Conservation (phyloP, 2,329 filamentous ascomycete genomes). For the Monosporascus sp. region DNA sequence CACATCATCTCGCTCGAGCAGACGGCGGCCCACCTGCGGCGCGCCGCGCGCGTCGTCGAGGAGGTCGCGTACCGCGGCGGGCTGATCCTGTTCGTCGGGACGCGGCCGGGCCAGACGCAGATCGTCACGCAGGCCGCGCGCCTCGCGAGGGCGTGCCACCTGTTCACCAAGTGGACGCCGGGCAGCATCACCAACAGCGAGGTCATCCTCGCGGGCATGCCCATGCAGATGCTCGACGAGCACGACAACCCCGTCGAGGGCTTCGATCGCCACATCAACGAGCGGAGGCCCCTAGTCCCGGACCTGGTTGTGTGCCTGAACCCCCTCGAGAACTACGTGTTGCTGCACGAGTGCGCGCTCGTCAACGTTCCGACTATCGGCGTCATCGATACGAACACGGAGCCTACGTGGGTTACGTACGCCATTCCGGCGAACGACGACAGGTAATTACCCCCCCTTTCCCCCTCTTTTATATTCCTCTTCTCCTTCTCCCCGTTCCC, state of each 20-base stretch:
- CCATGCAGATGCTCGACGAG: conserved; percentile 71
- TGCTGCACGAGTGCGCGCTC: conserved; percentile 86
- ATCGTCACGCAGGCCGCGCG: conserved; percentile 77
- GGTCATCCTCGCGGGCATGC: conserved; percentile 70
- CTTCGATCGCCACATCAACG: conserved; percentile 60
- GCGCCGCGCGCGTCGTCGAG: conserved; percentile 86
- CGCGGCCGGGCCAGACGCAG: conserved; percentile 72
- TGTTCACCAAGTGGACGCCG: conserved; percentile 91
- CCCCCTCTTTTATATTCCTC: background rate
- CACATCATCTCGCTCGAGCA: conserved; percentile 91
- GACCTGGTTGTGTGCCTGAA: conserved; percentile 92
- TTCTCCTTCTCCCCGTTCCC: background rate
- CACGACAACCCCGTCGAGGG: conserved; percentile 56
- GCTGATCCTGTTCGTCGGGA: conserved; percentile 86
- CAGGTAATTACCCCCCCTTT: conserved; percentile 45
- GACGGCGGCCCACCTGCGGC: conserved; percentile 83
- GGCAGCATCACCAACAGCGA: conserved; percentile 90
- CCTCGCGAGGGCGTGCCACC: conserved; percentile 72
- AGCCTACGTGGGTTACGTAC: conserved; percentile 93
- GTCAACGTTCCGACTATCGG: conserved; percentile 91
- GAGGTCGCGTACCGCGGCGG: conserved; percentile 80
- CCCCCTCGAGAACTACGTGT: conserved; percentile 82
- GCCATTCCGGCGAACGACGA: conserved; percentile 96
- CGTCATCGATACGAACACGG: conserved; percentile 86
- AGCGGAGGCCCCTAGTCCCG: conserved; percentile 66